Evolutionary conservation across 1,284 basidiomycete genomes (phyloP).

Genomic region (Afroboletus lepidellus): DNA sequence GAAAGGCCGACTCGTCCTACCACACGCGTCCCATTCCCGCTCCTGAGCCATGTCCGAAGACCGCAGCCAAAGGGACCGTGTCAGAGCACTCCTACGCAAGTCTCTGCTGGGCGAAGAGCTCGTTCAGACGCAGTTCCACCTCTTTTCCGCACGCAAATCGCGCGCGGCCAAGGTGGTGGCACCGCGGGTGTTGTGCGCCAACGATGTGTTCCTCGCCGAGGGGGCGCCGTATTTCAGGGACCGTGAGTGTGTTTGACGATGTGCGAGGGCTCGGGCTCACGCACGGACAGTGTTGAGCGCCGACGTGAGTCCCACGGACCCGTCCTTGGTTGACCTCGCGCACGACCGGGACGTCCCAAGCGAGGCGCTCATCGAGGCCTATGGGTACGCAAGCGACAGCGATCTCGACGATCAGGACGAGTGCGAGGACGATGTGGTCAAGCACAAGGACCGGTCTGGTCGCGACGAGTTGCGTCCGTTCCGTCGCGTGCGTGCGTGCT

Average conservation of each 20-base stretch:
- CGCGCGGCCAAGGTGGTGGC: constrained; percentile 6
- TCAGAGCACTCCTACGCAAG: constrained; percentile 23
- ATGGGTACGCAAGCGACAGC: not conserved
- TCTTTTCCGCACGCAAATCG: constrained; percentile 24
- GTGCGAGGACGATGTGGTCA: not conserved
- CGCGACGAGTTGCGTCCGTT: not conserved
- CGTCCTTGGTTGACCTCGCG: not conserved
- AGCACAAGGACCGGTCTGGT: not conserved
- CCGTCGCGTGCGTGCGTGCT: too few relatives aligned
- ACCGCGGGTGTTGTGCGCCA: constrained; percentile 25
- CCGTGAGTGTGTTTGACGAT: constrained; percentile 15
- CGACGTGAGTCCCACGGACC: not conserved
- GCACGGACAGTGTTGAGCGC: not conserved
- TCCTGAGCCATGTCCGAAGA: not conserved
- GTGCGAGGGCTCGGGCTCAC: not conserved
- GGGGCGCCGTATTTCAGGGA: constrained; percentile 24
- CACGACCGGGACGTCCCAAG: not conserved
- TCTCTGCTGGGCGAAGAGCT: constrained; percentile 21
- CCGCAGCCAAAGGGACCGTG: constrained; percentile 3
- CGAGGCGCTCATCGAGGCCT: not conserved
- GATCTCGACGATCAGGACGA: not conserved
- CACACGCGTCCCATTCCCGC: too few relatives aligned
- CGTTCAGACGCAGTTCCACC: constrained; percentile 21
- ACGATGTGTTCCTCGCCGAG: constrained; percentile 21
- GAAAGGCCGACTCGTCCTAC: too few relatives aligned